Evolutionary conservation across 1,284 basidiomycete genomes (phyloP).

Genomic region (Sanghuangporus sanghuang): DNA sequence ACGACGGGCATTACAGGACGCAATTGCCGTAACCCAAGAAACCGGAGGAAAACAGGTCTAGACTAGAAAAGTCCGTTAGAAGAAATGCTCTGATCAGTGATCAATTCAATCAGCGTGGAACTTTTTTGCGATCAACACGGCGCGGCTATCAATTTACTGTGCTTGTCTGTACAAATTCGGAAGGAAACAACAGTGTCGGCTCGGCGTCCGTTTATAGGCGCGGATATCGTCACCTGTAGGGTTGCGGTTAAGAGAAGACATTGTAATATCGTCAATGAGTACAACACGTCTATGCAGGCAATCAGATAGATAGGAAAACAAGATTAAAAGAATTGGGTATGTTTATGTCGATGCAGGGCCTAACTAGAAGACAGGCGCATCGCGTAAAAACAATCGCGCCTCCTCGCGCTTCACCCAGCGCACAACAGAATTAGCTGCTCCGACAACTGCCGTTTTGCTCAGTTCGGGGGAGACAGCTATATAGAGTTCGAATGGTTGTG

Average conservation of each 20-base stretch:
- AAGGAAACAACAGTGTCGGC: neutral
- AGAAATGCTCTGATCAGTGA: neutral
- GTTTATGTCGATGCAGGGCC: neutral
- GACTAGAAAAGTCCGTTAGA: neutral
- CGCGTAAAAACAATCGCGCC: conserved; percentile 71
- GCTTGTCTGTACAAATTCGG: neutral
- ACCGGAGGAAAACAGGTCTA: neutral
- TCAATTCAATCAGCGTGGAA: too few relatives aligned
- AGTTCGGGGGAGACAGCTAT: conserved; percentile 76
- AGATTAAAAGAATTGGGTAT: neutral
- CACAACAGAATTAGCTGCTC: conserved; percentile 83
- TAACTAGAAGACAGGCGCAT: conserved; percentile 80
- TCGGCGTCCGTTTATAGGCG: neutral
- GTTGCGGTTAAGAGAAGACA: too few relatives aligned
- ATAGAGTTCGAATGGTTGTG: conserved; percentile 90
- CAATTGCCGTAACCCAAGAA: neutral
- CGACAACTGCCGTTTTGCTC: conserved; percentile 81
- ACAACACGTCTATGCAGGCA: neutral
- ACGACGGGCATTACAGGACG: neutral
- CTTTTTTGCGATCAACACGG: neutral
- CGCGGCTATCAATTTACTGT: neutral
- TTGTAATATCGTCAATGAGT: neutral
- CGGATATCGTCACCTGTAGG: too few relatives aligned
- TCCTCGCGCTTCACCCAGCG: conserved; percentile 92
- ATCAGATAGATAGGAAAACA: neutral